Evolutionary conservation across 768 basidiomycete genomes (phyloP).

Genomic region (Russula virescens): DNA sequence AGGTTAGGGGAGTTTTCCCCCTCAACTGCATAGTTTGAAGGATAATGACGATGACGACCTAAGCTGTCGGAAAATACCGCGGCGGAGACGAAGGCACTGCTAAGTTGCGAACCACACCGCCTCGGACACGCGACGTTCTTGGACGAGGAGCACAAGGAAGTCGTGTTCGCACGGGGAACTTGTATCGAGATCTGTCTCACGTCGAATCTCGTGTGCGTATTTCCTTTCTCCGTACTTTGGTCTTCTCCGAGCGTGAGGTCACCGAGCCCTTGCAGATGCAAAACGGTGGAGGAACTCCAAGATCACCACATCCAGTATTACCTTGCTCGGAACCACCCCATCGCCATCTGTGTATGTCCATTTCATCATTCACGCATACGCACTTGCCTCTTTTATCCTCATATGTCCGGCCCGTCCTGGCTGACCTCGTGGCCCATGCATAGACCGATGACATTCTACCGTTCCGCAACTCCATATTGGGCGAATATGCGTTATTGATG

Average conservation of each 20-base stretch:
- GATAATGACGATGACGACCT: not conserved
- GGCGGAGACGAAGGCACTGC: conserved; percentile 54
- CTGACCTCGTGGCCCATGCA: conserved; percentile 3
- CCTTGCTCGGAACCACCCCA: conserved; percentile 55
- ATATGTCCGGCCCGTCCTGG: conserved; percentile 2
- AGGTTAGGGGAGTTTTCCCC: not conserved
- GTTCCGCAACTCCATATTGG: conserved; percentile 67
- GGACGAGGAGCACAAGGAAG: conserved; percentile 47
- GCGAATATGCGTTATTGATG: conserved; percentile 75
- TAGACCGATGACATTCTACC: conserved; percentile 82
- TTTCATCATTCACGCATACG: not conserved
- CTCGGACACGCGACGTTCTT: conserved; percentile 83
- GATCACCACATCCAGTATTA: conserved; percentile 70
- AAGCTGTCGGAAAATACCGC: conserved; percentile 43
- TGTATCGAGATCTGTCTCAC: conserved; percentile 78
- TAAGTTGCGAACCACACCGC: conserved; percentile 59
- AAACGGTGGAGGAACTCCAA: conserved; percentile 58
- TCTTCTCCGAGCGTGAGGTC: not conserved
- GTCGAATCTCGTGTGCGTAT: conserved; percentile 64
- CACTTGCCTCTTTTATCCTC: conserved; percentile 6
- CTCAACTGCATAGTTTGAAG: not conserved
- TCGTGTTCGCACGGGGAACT: conserved; percentile 50
- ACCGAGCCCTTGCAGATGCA: conserved; percentile 43
- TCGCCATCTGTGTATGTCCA: conserved; percentile 66
- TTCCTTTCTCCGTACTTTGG: not conserved